Percentiles rank a stretch among this genome's conserved stretches.
Evolutionary conservation across 1,284 basidiomycete genomes (phyloP).

Genomic region (Ustilago curta): DNA sequence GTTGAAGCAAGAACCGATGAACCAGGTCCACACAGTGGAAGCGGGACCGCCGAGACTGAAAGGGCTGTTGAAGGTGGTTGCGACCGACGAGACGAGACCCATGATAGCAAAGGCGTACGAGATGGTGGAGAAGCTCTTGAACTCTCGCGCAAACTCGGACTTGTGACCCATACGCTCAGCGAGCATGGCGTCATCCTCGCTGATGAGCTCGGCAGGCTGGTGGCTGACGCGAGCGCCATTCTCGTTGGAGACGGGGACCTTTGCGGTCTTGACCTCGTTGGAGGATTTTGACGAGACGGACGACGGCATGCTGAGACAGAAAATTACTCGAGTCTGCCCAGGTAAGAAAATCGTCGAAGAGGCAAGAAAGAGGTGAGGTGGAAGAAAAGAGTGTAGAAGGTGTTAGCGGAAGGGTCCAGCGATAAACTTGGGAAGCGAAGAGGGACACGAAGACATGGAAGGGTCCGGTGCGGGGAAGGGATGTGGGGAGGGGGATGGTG

Average conservation of each 20-base stretch:
- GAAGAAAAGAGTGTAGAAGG: neutral
- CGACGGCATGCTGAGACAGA: slow-evolving; percentile 26
- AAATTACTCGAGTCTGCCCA: slow-evolving; percentile 1
- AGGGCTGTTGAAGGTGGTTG: slow-evolving; percentile 68
- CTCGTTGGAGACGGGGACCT: slow-evolving; percentile 32
- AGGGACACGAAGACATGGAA: neutral
- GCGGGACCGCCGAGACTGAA: slow-evolving; percentile 63
- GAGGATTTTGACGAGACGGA: slow-evolving; percentile 50
- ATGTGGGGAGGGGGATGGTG: slow-evolving; percentile 12
- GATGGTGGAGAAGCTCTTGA: slow-evolving; percentile 67
- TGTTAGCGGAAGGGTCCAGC: slow-evolving; percentile 9
- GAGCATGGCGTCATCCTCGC: slow-evolving; percentile 65
- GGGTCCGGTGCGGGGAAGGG: slow-evolving; percentile 3
- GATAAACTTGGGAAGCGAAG: slow-evolving; percentile 23
- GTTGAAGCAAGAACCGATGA: slow-evolving; percentile 67
- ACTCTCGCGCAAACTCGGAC: slow-evolving; percentile 67
- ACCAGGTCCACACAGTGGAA: slow-evolving; percentile 66
- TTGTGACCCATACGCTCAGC: slow-evolving; percentile 64
- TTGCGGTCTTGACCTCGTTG: slow-evolving; percentile 35
- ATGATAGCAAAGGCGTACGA: slow-evolving; percentile 68
- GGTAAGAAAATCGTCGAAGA: neutral
- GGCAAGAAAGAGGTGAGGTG: neutral
- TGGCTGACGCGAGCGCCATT: slow-evolving; percentile 50
- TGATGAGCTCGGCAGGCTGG: slow-evolving; percentile 42
- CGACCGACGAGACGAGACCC: slow-evolving; percentile 67